A percentile compares a stretch with the other conserved stretches of the same genome.
Evolutionary conservation across 495 filamentous ascomycete genomes (phyloP).

Genomic region (Penicillium canescens): DNA sequence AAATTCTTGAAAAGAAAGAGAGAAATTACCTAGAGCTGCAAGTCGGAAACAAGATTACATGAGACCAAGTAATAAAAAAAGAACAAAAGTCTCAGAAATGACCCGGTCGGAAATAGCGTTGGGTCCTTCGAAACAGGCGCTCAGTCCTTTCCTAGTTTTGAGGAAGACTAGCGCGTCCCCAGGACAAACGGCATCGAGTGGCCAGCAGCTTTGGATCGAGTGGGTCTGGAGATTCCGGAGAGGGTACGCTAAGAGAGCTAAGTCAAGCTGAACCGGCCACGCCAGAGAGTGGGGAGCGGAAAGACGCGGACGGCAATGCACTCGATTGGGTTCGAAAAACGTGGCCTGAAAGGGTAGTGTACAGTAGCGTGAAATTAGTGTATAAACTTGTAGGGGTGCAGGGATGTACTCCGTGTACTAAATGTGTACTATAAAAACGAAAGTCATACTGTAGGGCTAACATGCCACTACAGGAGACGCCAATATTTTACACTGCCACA

Average conservation of each 20-base stretch:
- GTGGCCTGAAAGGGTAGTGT: slow-evolving; percentile 31
- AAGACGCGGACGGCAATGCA: slow-evolving; percentile 46
- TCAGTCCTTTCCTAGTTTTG: slow-evolving; percentile 28
- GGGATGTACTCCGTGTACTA: too few species aligned
- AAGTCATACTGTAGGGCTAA: neutral
- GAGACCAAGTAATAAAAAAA: neutral
- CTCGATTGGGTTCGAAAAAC: slow-evolving; percentile 43
- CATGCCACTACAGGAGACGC: too few species aligned
- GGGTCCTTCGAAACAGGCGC: slow-evolving; percentile 11
- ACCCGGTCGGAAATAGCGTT: slow-evolving; percentile 13
- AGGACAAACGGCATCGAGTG: slow-evolving; percentile 29
- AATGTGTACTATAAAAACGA: neutral
- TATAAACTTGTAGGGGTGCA: too few species aligned
- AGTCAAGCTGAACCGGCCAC: slow-evolving; percentile 11
- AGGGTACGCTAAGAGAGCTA: slow-evolving; percentile 19
- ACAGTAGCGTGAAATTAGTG: slow-evolving; percentile 3
- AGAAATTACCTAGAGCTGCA: neutral
- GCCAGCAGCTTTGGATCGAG: slow-evolving; percentile 22
- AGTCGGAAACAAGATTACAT: neutral
- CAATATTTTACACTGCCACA: too few species aligned
- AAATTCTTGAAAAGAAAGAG: neutral
- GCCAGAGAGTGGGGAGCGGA: slow-evolving; percentile 30
- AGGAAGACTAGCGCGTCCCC: slow-evolving; percentile 23
- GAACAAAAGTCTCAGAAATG: slow-evolving; percentile 17
- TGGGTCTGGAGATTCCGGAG: slow-evolving; percentile 15